phyloP scores from a whole-genome alignment of 345 rosid genomes.

The Salix udensis region DNA sequence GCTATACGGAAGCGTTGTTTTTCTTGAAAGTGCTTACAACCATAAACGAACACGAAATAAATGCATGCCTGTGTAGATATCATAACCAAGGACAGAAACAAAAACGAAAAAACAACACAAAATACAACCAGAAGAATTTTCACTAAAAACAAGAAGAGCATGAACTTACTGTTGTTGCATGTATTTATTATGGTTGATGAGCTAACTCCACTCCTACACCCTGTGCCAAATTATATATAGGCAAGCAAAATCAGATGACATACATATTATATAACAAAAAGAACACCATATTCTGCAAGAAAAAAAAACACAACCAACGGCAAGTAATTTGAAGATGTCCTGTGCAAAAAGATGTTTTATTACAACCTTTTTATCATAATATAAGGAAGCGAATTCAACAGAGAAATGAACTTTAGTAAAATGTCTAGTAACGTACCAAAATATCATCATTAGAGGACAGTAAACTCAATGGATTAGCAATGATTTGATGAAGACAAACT shows the following conservation, averaged over 20 bases:
- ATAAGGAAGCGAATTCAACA: neutral
- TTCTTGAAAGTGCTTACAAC: neutral
- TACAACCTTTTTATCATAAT: neutral
- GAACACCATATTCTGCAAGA: neutral
- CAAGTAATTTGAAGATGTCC: neutral
- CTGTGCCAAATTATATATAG: conserved; percentile 10
- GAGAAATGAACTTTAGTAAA: conserved; percentile 4
- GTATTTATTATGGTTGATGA: conserved; percentile 7
- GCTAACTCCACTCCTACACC: neutral
- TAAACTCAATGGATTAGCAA: conserved; percentile 5
- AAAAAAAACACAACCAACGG: neutral
- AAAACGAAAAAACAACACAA: neutral
- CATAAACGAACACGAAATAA: neutral
- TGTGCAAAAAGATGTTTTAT: neutral
- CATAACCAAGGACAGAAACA: neutral
- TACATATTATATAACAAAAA: neutral
- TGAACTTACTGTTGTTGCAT: conserved; percentile 20
- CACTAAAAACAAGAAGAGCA: neutral
- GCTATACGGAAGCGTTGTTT: neutral
- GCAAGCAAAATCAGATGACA: neutral
- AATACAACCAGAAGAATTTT: neutral
- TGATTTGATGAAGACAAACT: neutral
- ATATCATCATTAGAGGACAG: conserved; percentile 20
- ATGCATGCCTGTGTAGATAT: neutral
- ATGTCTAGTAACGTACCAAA: conserved; percentile 31